phyloP scores from a whole-genome alignment of 73 alveolate genomes.

The Effrenium voratum region DNA sequence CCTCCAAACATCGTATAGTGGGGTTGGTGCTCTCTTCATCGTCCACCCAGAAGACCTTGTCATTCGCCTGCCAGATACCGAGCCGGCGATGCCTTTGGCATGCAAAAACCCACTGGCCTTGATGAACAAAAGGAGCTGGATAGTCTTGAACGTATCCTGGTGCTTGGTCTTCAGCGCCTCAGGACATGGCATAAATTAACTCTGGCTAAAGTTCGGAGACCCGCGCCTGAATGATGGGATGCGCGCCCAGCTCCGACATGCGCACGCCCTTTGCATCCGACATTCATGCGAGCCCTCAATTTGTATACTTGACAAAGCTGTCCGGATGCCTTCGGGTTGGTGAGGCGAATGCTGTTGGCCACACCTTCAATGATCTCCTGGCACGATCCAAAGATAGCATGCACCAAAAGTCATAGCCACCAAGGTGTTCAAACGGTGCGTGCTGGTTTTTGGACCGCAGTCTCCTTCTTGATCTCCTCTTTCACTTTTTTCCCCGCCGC shows the following conservation, averaged over 20 bases:
- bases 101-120: neutral
- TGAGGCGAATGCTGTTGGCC: conserved; percentile 89
- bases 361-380: conserved; percentile 82
- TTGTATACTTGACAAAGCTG: too few relatives aligned
- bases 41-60: conserved; percentile 92
- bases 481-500: conserved; percentile 68
- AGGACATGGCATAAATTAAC: neutral
- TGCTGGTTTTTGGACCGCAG: neutral
- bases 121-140: conserved; percentile 78
- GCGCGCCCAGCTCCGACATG: conserved; percentile 90
- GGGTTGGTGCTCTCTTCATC: conserved; percentile 79
- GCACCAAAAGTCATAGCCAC: neutral
- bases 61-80: neutral
- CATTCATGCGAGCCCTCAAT: too few relatives aligned
- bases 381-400: too few relatives aligned
- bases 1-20: conserved; percentile 48
- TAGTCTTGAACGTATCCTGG: conserved; percentile 49
- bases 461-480: conserved; percentile 51
- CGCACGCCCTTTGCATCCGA: conserved; percentile 77
- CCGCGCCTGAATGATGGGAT: conserved; percentile 78
- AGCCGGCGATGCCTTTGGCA: too few relatives aligned
- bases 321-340: conserved; percentile 80
- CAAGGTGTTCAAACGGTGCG: neutral
- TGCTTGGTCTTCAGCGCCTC: conserved; percentile 59
- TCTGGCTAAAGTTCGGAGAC: neutral